phyloP scores from a whole-genome alignment of 2,329 filamentous ascomycete genomes.

The Fusarium zealandicum region DNA sequence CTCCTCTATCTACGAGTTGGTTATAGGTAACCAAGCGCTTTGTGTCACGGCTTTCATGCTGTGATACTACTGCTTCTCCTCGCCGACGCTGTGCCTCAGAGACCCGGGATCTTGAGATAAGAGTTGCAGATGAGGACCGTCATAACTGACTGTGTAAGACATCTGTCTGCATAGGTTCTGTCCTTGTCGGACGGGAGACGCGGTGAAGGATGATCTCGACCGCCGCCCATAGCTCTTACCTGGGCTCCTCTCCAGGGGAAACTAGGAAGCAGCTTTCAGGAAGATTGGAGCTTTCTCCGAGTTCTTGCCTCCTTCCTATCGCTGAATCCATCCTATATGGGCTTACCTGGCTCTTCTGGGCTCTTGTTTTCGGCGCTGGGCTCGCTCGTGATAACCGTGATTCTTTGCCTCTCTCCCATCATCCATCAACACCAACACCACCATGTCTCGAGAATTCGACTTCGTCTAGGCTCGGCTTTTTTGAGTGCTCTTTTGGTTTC shows the following conservation, averaged over 20 bases:
- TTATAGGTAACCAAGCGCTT: slow-evolving; percentile 17
- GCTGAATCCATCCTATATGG: neutral
- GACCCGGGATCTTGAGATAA: slow-evolving; percentile 2
- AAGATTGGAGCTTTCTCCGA: neutral
- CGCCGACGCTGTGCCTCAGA: slow-evolving; percentile 12
- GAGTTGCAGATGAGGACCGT: slow-evolving; percentile 4
- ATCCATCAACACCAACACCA: slow-evolving; percentile 39
- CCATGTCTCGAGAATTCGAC: slow-evolving; percentile 50
- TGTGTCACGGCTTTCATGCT: slow-evolving; percentile 21
- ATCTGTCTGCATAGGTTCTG: slow-evolving; percentile 2
- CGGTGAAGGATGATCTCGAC: slow-evolving; percentile 8
- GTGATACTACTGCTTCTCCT: slow-evolving; percentile 22
- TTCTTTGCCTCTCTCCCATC: slow-evolving; percentile 38
- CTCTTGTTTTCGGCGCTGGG: neutral
- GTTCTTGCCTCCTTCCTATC: slow-evolving; percentile 11
- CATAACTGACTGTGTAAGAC: slow-evolving; percentile 6
- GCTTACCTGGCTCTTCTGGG: neutral
- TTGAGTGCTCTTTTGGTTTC: slow-evolving; percentile 52
- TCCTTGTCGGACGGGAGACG: slow-evolving; percentile 1
- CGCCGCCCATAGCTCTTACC: slow-evolving; percentile 5
- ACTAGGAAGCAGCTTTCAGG: slow-evolving; percentile 10
- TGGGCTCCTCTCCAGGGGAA: neutral
- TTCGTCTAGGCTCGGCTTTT: slow-evolving; percentile 31
- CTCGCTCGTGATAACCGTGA: slow-evolving; percentile 10
- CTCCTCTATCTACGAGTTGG: slow-evolving; percentile 1